Evolutionary conservation across 1,139 yeast species (phyloP).

Genomic region (Yamadazyma oceani): DNA sequence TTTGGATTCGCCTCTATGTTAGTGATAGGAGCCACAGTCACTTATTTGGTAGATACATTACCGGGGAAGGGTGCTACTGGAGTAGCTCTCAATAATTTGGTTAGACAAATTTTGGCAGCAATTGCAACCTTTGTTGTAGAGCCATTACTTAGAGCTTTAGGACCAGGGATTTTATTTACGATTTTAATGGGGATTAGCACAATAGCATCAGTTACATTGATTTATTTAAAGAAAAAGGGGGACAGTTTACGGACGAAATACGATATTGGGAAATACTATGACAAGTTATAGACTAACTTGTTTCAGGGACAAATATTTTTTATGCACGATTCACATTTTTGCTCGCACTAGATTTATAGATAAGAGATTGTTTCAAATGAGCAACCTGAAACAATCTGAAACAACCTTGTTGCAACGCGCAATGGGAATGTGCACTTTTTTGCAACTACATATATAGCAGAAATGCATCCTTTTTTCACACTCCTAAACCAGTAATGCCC

Average conservation of each 20-base stretch:
- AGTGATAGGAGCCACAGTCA: constrained; percentile 76
- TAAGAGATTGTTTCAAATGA: neutral
- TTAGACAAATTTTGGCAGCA: constrained; percentile 74
- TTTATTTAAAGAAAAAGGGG: constrained; percentile 58
- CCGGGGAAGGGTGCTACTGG: constrained; percentile 93
- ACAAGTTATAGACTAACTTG: constrained; percentile 26
- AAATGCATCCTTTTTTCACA: too few species aligned
- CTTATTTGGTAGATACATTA: constrained; percentile 79
- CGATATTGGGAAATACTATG: constrained; percentile 60
- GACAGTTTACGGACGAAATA: constrained; percentile 63
- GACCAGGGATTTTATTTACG: constrained; percentile 68
- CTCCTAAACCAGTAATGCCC: too few species aligned
- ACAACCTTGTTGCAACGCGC: neutral
- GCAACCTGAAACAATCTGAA: constrained; percentile 2
- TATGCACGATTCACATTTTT: too few species aligned
- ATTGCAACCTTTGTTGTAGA: constrained; percentile 73
- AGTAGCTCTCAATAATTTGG: constrained; percentile 76
- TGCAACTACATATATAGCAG: neutral
- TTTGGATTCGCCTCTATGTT: constrained; percentile 86
- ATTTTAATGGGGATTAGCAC: constrained; percentile 61
- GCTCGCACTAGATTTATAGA: neutral
- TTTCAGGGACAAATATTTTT: neutral
- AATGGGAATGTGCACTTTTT: neutral
- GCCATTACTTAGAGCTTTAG: constrained; percentile 62
- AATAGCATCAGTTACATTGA: constrained; percentile 42